Conservation (phyloP, 2,329 filamentous ascomycete species). For the Xylaria hypoxylon region DNA sequence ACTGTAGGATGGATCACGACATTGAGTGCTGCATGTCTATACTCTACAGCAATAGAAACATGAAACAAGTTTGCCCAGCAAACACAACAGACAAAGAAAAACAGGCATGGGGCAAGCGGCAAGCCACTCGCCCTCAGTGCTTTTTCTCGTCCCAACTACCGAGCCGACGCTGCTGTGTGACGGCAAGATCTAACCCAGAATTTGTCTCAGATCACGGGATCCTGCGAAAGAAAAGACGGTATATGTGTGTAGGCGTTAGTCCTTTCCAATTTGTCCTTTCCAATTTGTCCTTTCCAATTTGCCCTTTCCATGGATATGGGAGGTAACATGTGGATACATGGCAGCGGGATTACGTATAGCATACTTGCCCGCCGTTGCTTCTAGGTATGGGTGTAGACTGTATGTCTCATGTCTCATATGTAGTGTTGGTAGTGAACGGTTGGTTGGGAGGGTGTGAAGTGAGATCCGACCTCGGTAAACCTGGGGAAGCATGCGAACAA, state of each 20-base stretch:
- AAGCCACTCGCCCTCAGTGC: not conserved
- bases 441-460: not conserved
- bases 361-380: not conserved
- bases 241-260: too few relatives aligned
- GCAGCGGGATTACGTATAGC: not conserved
- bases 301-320: not conserved
- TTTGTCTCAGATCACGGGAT: constrained; percentile 15
- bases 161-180: constrained; percentile 19
- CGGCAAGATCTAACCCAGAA: constrained; percentile 2
- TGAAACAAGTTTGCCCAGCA: constrained; percentile 20
- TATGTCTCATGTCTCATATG: not conserved
- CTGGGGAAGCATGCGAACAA: constrained; percentile 14
- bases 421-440: not conserved
- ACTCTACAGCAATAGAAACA: not conserved
- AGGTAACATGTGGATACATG: not conserved
- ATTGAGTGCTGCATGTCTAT: not conserved
- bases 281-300: not conserved
- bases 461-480: not conserved
- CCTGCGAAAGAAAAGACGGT: constrained; percentile 1
- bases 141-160: constrained; percentile 12
- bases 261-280: not conserved
- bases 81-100: constrained; percentile 14
- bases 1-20: not conserved
- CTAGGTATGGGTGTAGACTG: not conserved
- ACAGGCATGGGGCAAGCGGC: not conserved